Percentiles rank a stretch among this genome's conserved stretches.
Evolutionary conservation across 1,139 yeast genomes (phyloP).

Genomic region (Blastobotrys ciferrii): DNA sequence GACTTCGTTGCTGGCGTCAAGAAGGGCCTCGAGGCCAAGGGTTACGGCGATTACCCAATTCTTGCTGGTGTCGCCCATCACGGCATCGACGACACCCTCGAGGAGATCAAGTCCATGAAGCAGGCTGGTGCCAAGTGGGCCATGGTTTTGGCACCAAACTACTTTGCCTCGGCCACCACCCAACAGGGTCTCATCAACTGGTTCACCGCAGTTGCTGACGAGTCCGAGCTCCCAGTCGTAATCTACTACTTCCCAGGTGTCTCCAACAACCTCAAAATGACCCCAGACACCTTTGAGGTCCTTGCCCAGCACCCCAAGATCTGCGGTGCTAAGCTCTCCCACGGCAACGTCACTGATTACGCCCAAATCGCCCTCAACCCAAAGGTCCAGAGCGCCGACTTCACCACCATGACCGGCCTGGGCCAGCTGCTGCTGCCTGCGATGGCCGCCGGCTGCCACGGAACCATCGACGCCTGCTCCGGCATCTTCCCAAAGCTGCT

Average conservation of each 20-base stretch:
- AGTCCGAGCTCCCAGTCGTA: constrained; percentile 45
- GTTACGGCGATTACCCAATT: constrained; percentile 38
- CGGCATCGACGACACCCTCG: constrained; percentile 43
- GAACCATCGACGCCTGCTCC: constrained; percentile 49
- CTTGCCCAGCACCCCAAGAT: constrained; percentile 44
- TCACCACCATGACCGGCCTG: constrained; percentile 47
- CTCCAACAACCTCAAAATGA: constrained; percentile 42
- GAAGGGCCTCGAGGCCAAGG: constrained; percentile 39
- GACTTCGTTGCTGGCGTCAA: constrained; percentile 38
- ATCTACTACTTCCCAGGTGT: constrained; percentile 54
- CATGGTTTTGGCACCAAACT: constrained; percentile 49
- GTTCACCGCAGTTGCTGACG: constrained; percentile 47
- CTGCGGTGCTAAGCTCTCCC: constrained; percentile 50
- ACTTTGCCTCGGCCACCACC: constrained; percentile 45
- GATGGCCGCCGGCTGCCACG: constrained; percentile 44
- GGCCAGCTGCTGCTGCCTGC: constrained; percentile 50
- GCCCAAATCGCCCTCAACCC: constrained; percentile 42
- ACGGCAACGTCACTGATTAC: constrained; percentile 40
- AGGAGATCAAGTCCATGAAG: constrained; percentile 39
- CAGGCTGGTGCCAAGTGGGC: constrained; percentile 47
- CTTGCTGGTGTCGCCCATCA: constrained; percentile 48
- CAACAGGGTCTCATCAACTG: constrained; percentile 47
- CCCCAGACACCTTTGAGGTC: constrained; percentile 39
- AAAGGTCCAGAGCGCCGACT: constrained; percentile 38
- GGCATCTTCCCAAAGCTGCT: constrained; percentile 50